Evolutionary conservation across 2,329 filamentous ascomycete species (phyloP).

Genomic region (Hypoxylon sp.): DNA sequence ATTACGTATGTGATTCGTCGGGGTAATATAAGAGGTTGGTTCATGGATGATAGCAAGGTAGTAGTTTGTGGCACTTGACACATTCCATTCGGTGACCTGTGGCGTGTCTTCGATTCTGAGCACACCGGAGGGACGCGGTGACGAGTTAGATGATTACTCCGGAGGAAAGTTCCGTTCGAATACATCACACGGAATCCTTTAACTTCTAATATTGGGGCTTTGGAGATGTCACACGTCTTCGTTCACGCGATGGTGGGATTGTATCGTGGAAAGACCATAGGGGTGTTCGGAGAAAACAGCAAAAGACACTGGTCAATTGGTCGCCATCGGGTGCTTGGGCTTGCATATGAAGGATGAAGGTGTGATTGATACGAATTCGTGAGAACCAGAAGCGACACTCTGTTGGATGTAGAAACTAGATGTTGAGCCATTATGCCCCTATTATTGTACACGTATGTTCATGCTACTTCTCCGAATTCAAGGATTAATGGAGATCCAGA

Average conservation of each 20-base stretch:
- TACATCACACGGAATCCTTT: constrained; percentile 13
- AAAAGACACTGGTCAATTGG: constrained; percentile 16
- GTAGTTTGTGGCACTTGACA: constrained; percentile 12
- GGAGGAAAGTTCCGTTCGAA: constrained; percentile 5
- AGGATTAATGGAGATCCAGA: constrained; percentile 11
- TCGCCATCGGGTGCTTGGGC: constrained; percentile 3
- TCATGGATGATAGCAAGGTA: constrained; percentile 20
- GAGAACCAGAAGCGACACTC: constrained; percentile 12
- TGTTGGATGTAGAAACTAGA: constrained; percentile 25
- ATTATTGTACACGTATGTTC: constrained; percentile 14
- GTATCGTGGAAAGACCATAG: constrained; percentile 10
- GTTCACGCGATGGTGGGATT: constrained; percentile 6
- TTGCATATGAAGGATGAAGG: constrained; percentile 31
- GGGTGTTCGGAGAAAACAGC: constrained; percentile 17
- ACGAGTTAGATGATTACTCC: background rate
- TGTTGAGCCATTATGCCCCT: constrained; percentile 15
- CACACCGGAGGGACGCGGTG: constrained; percentile 1
- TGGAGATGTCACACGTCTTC: constrained; percentile 3
- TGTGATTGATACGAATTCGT: constrained; percentile 23
- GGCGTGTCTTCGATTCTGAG: constrained; percentile 9
- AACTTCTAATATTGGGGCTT: constrained; percentile 2
- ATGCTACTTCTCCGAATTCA: constrained; percentile 9
- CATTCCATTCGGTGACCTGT: constrained; percentile 11
- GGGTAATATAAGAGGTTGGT: background rate
- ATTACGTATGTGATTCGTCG: constrained; percentile 6